These are phyloP conservation scores for Phoma sp. DNA, from an alignment of 2,329 filamentous ascomycete species.

Conservation along the genomic window DNA sequence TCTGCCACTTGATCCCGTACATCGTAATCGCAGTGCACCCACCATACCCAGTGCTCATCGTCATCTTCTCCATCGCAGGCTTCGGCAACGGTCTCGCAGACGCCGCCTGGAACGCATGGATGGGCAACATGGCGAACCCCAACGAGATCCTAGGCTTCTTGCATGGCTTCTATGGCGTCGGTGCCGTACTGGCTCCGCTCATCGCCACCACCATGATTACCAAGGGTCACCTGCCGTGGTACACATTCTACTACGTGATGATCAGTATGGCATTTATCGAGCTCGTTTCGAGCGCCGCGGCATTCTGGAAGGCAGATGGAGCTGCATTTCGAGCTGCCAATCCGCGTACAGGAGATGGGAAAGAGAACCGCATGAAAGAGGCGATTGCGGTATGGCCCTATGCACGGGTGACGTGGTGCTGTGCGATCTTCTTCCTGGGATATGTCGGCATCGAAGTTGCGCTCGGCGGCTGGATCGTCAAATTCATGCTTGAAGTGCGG, in stretches of 20 bases:
- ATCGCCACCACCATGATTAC: conserved; percentile 76
- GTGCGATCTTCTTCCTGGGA: conserved; percentile 73
- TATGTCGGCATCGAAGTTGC: conserved; percentile 82
- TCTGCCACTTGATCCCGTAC: conserved; percentile 69
- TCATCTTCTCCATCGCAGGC: conserved; percentile 69
- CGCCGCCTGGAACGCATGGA: conserved; percentile 62
- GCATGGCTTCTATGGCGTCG: conserved; percentile 74
- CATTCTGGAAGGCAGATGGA: conserved; percentile 70
- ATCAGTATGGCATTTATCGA: conserved; percentile 65
- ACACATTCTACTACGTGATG: conserved; percentile 78
- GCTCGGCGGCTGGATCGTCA: conserved; percentile 80
- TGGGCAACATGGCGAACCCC: conserved; percentile 73
- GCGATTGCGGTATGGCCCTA: conserved; percentile 54
- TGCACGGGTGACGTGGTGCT: conserved; percentile 72
- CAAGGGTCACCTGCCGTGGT: conserved; percentile 68
- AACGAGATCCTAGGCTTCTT: conserved; percentile 77
- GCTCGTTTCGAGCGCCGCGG: conserved; percentile 55
- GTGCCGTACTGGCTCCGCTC: conserved; percentile 71
- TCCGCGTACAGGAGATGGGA: conserved; percentile 50
- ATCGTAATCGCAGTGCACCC: conserved; percentile 70
- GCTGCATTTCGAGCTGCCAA: conserved; percentile 61
- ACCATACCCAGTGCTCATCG: conserved; percentile 69
- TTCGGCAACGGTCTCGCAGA: conserved; percentile 75
- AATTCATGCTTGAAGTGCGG: conserved; percentile 80
- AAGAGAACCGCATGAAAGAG: conserved; percentile 58